Base-by-base conservation (phyloP, 2,329 filamentous ascomycete genomes). In the Xylariaceae sp. region DNA sequence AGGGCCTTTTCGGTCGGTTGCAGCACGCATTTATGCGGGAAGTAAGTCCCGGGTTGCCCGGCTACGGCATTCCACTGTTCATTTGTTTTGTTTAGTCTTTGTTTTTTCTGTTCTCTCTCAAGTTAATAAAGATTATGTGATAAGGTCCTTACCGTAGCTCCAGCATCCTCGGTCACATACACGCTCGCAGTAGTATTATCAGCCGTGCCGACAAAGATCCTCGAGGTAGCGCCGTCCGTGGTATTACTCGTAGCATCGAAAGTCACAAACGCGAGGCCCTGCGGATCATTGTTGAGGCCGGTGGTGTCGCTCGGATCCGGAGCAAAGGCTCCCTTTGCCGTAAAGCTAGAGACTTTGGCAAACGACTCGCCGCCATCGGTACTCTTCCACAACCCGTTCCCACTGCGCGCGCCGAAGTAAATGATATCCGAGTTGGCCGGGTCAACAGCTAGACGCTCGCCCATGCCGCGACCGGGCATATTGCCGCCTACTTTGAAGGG, bases 401-500 rank as follows among this genome's bases (percentile, higher is more conserved):
- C 80, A 55, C 78, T 82, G 43, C 80, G 74, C 1, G 80, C 79
- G 2, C 80, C 81, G 53, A 83, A 81, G 64, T 80, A 83, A 29
- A 84, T 63, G 55, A 83, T 78, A 31, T 78, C 73, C 39, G 79
- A 76, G 61, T 80, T 79, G 45, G 77, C 74, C 1, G 80, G 80
- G 62, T 84, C 80, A 6, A 84, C 74, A 2, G 79, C 80, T 4
- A 84, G 74, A 11, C 80, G 74, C 64, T 83, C 81, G 12, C 81
- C 81, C 67, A 76, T 78, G 6, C 81, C 81, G 31, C 81, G 75
- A 1, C 81, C 81, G 6, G 80, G 80, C 79, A 83, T 83, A 63
- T 84, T 84, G 0, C 80, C 80, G 6, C 80, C 80, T 45, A 82
- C 78, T 64, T 84, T 84, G 71, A 84, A 84, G 2, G 78, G 72